Conservation (phyloP, 2,329 filamentous ascomycete genomes). For the Coleophoma cylindrospora region DNA sequence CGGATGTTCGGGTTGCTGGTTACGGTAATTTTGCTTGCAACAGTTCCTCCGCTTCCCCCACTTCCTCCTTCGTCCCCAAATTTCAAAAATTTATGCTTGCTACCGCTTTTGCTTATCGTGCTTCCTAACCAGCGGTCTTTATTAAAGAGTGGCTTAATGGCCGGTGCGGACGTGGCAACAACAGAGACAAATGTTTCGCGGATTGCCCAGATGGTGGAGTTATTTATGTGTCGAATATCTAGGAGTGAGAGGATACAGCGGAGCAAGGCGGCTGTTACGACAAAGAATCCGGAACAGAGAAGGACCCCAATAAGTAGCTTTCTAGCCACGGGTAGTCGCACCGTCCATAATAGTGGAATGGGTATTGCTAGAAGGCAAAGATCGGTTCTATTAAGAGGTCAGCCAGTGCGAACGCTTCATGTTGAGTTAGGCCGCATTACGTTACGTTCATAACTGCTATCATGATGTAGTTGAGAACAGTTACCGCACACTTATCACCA, state of each 20-base stretch:
- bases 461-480: slow-evolving; percentile 31
- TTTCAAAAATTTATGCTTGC: too few relatives aligned
- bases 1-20: too few relatives aligned
- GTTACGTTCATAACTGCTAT: slow-evolving; percentile 29
- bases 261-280: slow-evolving; percentile 35
- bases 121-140: slow-evolving; percentile 27
- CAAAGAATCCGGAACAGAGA: slow-evolving; percentile 38
- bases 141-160: slow-evolving; percentile 35
- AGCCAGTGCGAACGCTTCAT: neutral
- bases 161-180: slow-evolving; percentile 35
- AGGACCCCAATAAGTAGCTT: slow-evolving; percentile 34
- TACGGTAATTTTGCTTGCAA: too few relatives aligned
- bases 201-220: slow-evolving; percentile 34
- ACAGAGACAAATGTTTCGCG: slow-evolving; percentile 40
- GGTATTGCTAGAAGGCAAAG: slow-evolving; percentile 33
- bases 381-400: slow-evolving; percentile 25
- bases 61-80: too few relatives aligned
- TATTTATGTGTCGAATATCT: slow-evolving; percentile 31
- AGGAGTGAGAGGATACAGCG: slow-evolving; percentile 34
- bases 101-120: neutral
- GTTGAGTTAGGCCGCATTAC: neutral
- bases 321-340: slow-evolving; percentile 17
- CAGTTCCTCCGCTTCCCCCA: too few relatives aligned
- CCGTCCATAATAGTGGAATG: slow-evolving; percentile 33
- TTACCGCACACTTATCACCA: slow-evolving; percentile 27